Conservation (phyloP, 116 monocot species). For the Thalassia testudinum region DNA sequence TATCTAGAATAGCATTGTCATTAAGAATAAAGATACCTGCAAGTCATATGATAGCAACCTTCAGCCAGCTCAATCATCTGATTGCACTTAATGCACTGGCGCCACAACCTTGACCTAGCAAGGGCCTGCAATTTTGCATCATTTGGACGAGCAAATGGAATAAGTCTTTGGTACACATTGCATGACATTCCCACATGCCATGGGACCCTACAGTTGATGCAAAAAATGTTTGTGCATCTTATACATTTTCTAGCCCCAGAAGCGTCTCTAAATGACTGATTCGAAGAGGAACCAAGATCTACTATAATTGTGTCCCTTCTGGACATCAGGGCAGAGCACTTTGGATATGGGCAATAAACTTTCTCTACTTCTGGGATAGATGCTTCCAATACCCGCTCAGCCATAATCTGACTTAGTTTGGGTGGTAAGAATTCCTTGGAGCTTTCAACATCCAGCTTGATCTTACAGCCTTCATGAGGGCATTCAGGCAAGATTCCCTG, state of each 20-base stretch:
- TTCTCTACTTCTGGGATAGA: conserved; percentile 62
- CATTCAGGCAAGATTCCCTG: conserved; percentile 65
- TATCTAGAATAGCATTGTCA: not conserved
- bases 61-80: conserved; percentile 92
- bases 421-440: conserved; percentile 43
- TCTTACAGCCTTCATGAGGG: conserved; percentile 63
- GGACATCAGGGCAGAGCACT: conserved; percentile 86
- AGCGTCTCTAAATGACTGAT: too few relatives aligned
- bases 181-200: conserved; percentile 80
- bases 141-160: conserved; percentile 31
- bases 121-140: conserved; percentile 55
- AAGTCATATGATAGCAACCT: conserved; percentile 94
- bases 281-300: conserved; percentile 23
- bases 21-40: conserved; percentile 28
- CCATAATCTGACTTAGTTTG: conserved; percentile 38
- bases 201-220: conserved; percentile 66
- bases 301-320: conserved; percentile 25
- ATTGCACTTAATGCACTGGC: conserved; percentile 67
- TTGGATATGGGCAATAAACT: conserved; percentile 82
- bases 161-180: conserved; percentile 31
- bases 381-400: conserved; percentile 49
- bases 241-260: conserved; percentile 54
- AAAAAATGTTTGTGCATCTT: conserved; percentile 52
- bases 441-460: conserved; percentile 39
- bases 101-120: conserved; percentile 55